Evolutionary conservation across 768 basidiomycete species (phyloP), one percentile per base, ranked within the genome.

Genomic region (Amanita polypyramis): DNA sequence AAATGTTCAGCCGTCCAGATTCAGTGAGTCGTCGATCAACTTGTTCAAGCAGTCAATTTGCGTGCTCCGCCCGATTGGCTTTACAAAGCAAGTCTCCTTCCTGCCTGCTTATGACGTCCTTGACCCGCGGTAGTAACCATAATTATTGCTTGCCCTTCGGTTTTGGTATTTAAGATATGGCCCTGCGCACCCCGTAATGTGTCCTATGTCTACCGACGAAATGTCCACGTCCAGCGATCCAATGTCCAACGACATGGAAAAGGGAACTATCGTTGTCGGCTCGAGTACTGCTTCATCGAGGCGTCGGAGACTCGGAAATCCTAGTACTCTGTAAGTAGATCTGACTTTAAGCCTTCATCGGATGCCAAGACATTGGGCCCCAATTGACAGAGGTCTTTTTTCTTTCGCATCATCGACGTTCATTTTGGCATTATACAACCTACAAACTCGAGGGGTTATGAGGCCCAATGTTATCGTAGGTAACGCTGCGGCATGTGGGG

Each of bases 321-420:
- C 78, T 15, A 72, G 62, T 12, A 62, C 73, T 21, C 66, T 75
- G 65, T 72, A 48, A 49, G 67, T 58, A n/a, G 25, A 23, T 43
- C 17, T 49, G 14, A 17, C 15, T 36, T 40, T 25, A 5, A 30
- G 25, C n/a, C 4, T 21, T 20, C 49, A 8, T 43, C 51, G 10
- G 39, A 51, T 21, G 37, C 25, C 25, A 27, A 36, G 19, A 36
- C 51, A 33, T 45, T 17, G 19, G 0, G n/a, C n/a, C n/a, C n/a
- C n/a, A n/a, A n/a, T n/a, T n/a, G n/a, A n/a, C 53, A 79, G 79
- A 23, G 80, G 80, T 20, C 68, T 82, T 34, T 76, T 76, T 60
- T 76, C 77, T 30, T 82, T 82, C 60, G 80, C 80, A 12, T 75
- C 76, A 1, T 79, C 82, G 37, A 82, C 81, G 0, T 68, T 83